phyloP scores from a whole-genome alignment of 2,329 filamentous ascomycete species.

The Diplodia mutila region DNA sequence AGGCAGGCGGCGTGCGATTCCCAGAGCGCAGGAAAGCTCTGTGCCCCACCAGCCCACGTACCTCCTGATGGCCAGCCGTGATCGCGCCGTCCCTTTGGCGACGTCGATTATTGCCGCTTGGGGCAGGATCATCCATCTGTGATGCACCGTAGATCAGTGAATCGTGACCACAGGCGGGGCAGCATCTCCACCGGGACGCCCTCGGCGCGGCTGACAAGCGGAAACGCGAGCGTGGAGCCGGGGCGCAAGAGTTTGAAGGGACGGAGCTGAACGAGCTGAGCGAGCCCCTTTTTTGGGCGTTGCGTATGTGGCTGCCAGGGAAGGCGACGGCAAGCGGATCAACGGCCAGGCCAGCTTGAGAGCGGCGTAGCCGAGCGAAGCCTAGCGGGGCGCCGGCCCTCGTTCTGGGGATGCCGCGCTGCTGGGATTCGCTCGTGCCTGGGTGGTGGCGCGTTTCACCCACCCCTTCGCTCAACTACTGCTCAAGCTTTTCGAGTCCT shows the following conservation, averaged over 20 bases:
- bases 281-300: not conserved
- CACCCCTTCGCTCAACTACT: constrained; percentile 4
- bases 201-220: not conserved
- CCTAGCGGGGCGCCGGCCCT: not conserved
- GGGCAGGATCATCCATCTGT: constrained; percentile 8
- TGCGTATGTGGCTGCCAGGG: constrained; percentile 18
- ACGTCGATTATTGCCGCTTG: constrained; percentile 3
- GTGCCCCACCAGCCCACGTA: constrained; percentile 9
- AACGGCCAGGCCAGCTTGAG: constrained; percentile 7
- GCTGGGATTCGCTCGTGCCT: constrained; percentile 22
- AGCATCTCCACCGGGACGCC: not conserved
- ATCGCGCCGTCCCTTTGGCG: not conserved
- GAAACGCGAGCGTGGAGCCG: not conserved
- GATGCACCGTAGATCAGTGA: constrained; percentile 21
- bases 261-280: not conserved
- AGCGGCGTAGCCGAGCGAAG: not conserved
- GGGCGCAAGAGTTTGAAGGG: constrained; percentile 1
- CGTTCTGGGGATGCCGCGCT: not conserved
- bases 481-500: constrained; percentile 21
- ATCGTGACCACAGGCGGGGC: not conserved
- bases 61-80: constrained; percentile 8
- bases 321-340: constrained; percentile 7
- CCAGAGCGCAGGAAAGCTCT: constrained; percentile 1
- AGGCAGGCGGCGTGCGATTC: not conserved
- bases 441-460: constrained; percentile 19